phyloP scores from a whole-genome alignment of 75 land plant genomes.

The Selaginella tamariscina region DNA sequence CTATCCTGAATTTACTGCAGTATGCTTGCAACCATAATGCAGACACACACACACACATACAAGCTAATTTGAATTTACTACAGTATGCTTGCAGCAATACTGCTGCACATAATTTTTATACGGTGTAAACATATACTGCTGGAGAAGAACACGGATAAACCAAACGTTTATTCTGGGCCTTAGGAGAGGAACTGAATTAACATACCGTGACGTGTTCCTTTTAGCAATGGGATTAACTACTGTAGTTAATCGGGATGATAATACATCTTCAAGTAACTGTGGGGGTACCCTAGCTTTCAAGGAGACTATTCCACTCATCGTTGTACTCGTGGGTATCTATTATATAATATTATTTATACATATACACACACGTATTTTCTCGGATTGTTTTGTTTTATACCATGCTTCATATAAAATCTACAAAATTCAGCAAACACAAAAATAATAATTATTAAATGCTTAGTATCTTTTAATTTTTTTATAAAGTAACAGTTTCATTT shows the following conservation, averaged over 20 bases:
- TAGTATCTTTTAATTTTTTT: no score
- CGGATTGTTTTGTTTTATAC: no score
- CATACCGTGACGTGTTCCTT: neutral
- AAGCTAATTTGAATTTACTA: neutral
- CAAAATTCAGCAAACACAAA: no score
- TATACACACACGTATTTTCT: no score
- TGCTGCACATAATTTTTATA: neutral
- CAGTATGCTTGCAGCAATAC: neutral
- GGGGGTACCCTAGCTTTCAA: neutral
- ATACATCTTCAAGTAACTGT: neutral
- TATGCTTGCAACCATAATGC: no score
- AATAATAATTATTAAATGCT: no score
- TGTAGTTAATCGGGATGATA: neutral
- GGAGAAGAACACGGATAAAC: constrained; percentile 2
- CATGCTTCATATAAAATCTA: no score
- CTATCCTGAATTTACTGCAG: no score
- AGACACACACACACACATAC: no score
- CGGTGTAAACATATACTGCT: neutral
- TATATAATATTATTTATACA: neutral
- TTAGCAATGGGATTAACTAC: neutral
- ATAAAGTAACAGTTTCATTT: no score
- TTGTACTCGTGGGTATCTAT: constrained; percentile 4
- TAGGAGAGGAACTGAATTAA: neutral
- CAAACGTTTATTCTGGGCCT: neutral
- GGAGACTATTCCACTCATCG: neutral